A percentile compares a stretch with the other conserved stretches of the same genome.
Evolutionary conservation across 495 filamentous ascomycete species (phyloP).

Genomic region (Penicillium tannophilum): DNA sequence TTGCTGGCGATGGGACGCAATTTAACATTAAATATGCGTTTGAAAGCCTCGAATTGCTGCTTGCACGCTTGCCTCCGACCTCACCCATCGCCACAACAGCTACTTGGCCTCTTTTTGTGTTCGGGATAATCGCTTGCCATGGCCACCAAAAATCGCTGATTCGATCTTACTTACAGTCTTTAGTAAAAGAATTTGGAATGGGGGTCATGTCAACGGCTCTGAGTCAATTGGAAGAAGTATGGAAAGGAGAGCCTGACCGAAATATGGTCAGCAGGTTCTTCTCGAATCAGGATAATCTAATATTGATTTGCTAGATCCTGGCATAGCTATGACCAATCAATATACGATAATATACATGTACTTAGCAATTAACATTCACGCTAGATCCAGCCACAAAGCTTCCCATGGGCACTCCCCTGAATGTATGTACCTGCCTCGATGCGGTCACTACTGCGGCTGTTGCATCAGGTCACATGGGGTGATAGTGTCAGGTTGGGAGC

Average conservation of each 20-base stretch:
- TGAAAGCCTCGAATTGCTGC: slow-evolving; percentile 4
- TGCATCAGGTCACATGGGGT: too few relatives aligned
- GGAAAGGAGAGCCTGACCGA: slow-evolving; percentile 6
- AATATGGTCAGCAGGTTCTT: slow-evolving; percentile 17
- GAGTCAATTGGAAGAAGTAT: slow-evolving; percentile 16
- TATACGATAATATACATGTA: neutral
- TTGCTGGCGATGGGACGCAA: neutral
- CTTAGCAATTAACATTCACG: neutral
- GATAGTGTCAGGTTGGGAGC: too few relatives aligned
- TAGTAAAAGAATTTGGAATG: slow-evolving; percentile 18
- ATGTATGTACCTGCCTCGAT: too few relatives aligned
- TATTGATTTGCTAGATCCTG: slow-evolving; percentile 16
- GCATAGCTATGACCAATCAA: neutral
- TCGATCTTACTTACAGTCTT: slow-evolving; percentile 11
- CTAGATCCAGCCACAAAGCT: too few relatives aligned
- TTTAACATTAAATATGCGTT: slow-evolving; percentile 14
- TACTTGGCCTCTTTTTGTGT: slow-evolving; percentile 22
- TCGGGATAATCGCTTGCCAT: slow-evolving; percentile 12
- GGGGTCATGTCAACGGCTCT: slow-evolving; percentile 22
- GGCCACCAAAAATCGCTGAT: slow-evolving; percentile 8
- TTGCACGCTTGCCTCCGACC: slow-evolving; percentile 16
- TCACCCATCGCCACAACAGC: slow-evolving; percentile 21
- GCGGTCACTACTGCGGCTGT: too few relatives aligned
- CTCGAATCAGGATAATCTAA: slow-evolving; percentile 13
- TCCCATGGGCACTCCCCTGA: too few relatives aligned